Conservation (phyloP, 1,284 basidiomycete genomes). For the Tilletia indica region DNA sequence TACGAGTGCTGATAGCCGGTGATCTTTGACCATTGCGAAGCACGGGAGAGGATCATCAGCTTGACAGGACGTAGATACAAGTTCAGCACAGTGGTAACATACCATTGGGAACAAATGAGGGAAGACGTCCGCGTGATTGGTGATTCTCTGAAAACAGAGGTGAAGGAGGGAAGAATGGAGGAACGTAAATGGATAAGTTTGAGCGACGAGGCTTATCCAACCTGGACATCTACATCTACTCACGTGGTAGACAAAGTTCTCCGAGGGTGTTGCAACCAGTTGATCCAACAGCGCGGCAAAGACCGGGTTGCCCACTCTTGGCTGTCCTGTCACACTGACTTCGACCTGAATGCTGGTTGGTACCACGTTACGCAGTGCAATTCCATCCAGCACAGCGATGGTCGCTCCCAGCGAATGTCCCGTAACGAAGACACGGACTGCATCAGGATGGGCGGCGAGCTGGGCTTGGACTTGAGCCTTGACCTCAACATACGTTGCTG, state of each 20-base stretch:
- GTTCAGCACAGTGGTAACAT: too few relatives aligned
- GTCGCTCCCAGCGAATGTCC: slow-evolving; percentile 9
- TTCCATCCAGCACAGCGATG: background rate
- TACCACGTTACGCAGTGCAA: slow-evolving; percentile 1
- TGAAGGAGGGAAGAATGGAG: background rate
- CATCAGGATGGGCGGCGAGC: background rate
- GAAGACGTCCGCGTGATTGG: background rate
- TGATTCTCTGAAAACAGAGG: background rate
- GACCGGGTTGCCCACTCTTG: slow-evolving; percentile 6
- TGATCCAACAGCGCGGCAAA: slow-evolving; percentile 7
- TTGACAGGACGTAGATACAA: too few relatives aligned
- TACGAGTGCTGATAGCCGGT: background rate
- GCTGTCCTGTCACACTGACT: slow-evolving; percentile 2
- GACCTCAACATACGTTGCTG: background rate
- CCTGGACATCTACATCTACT: background rate
- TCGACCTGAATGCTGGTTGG: background rate
- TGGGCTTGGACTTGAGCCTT: background rate
- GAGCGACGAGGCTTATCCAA: too few relatives aligned
- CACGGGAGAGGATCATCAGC: too few relatives aligned
- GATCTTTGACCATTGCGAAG: background rate
- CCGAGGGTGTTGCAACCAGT: background rate
- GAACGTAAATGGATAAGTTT: background rate
- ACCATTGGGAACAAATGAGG: background rate
- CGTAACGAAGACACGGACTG: slow-evolving; percentile 1
- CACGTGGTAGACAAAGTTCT: slow-evolving; percentile 3